Base-by-base conservation (phyloP, 2,329 filamentous ascomycete genomes). In the Ophiocordyceps polyrhachis-furcata region DNA sequence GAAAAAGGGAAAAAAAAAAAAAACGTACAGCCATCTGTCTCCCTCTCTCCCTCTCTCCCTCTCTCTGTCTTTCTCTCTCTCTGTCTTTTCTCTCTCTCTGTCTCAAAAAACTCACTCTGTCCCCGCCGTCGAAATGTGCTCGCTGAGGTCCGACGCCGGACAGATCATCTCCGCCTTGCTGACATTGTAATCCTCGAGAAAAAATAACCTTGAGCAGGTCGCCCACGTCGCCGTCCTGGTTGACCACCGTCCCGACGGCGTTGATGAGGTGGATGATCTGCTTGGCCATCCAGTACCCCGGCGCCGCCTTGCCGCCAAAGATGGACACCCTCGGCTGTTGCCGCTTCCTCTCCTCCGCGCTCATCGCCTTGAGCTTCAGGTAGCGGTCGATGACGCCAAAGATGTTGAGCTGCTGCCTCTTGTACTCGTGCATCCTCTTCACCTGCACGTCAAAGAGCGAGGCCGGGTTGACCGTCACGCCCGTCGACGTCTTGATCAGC, bases 261-360 rank as follows among this genome's bases (percentile, higher is more conserved):
- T 95, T 96, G 69, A 98, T 80, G 46, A 98, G 74, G 59, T 96
- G 89, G 55, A 98, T 98, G 52, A 95, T 87, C 38, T 91, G 93
- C 75, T 98, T 98, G 35, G 91, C 91, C 91, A 96, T 98, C 91
- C 91, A 98, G 70, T 98, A 98, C 15, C 91, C 91, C 0, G 91
- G 91, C 2, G 91, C 91, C 23, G 91, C 91, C 67, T 98, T 98
- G 55, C 91, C 91, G 58, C 91, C 91, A 59, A 98, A 96, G 62
- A 98, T 93, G 46, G 83, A 91, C 11, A 96, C 91, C 44, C 89
- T 81, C 15, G 88, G 86, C 41, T 81, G 75, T 48, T 84, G 72
- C 66, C 91, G 91, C 72, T 93, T 89, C 52, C 80, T 77, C 59
- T 94, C 82, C 55, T 87, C 84, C 0, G 84, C 70, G 21, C 73